A percentile compares a stretch with the other conserved stretches of the same genome.
Evolutionary conservation across 352 stramenopile genomes (phyloP).

Genomic region (Blastocystis sp.): DNA sequence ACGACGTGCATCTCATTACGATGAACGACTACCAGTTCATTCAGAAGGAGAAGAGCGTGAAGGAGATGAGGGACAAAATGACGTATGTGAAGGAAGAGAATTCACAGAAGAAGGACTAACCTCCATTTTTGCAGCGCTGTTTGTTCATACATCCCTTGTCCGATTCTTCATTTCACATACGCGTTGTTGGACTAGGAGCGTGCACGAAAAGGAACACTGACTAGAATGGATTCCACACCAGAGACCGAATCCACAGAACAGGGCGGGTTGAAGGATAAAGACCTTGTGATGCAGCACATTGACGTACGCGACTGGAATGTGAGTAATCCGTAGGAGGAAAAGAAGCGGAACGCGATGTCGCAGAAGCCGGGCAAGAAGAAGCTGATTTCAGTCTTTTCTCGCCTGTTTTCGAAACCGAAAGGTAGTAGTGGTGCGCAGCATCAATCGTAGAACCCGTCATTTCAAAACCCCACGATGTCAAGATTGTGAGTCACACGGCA

Average conservation of each 20-base stretch:
- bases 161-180: too few relatives aligned
- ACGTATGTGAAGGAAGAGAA: slow-evolving; percentile 1
- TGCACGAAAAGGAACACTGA: too few relatives aligned
- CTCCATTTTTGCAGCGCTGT: too few relatives aligned
- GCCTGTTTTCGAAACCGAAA: neutral
- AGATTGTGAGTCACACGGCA: slow-evolving; percentile 20
- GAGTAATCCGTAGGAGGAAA: slow-evolving; percentile 11
- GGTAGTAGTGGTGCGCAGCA: neutral
- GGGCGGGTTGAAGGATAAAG: neutral
- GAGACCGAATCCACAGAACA: neutral
- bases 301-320: neutral
- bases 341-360: neutral
- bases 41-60: slow-evolving; percentile 20
- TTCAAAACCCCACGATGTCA: slow-evolving; percentile 34
- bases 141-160: too few relatives aligned
- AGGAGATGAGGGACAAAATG: slow-evolving; percentile 29
- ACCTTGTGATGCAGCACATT: neutral
- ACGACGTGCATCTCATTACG: slow-evolving; percentile 55
- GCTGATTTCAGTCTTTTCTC: neutral
- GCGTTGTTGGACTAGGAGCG: too few relatives aligned
- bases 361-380: slow-evolving; percentile 17
- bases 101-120: too few relatives aligned
- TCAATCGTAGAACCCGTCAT: slow-evolving; percentile 42
- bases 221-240: neutral
- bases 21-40: slow-evolving; percentile 65